A percentile compares a stretch with the other conserved stretches of the same genome.
phyloP scores from a whole-genome alignment of 2,329 filamentous ascomycete genomes.

The Chaetomium olivaceum region DNA sequence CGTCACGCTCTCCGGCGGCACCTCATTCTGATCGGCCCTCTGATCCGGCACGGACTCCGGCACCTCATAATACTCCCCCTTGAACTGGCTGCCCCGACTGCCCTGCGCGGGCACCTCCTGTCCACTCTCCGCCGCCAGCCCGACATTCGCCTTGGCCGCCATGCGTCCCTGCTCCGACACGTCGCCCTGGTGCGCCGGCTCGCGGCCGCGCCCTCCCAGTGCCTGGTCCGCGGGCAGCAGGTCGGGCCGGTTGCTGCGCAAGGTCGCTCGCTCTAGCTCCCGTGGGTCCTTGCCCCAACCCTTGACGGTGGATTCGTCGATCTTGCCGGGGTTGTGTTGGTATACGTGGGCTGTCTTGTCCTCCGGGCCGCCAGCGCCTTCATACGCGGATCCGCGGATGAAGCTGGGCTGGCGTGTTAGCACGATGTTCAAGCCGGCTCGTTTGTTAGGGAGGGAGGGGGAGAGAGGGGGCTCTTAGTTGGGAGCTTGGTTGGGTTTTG shows the following conservation, averaged over 20 bases:
- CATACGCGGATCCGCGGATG: slow-evolving; percentile 47
- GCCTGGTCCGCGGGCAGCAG: slow-evolving; percentile 27
- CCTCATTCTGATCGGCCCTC: slow-evolving; percentile 44
- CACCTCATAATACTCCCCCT: slow-evolving; percentile 44
- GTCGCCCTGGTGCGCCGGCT: slow-evolving; percentile 29
- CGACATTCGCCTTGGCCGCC: slow-evolving; percentile 44
- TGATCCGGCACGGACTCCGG: slow-evolving; percentile 47
- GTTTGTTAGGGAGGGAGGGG: too few species aligned
- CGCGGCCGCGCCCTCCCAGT: slow-evolving; percentile 27
- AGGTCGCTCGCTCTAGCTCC: slow-evolving; percentile 5
- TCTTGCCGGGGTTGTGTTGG: slow-evolving; percentile 21
- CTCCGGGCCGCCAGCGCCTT: slow-evolving; percentile 46
- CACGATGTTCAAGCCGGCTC: too few species aligned
- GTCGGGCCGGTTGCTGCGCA: slow-evolving; percentile 14
- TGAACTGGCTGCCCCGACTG: slow-evolving; percentile 41
- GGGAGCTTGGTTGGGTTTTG: too few species aligned
- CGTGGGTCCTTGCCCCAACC: slow-evolving; percentile 20
- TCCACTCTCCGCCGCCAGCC: slow-evolving; percentile 35
- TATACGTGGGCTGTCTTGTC: slow-evolving; percentile 39
- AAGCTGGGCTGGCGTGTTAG: slow-evolving; percentile 37
- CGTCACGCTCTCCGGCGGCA: slow-evolving; percentile 45
- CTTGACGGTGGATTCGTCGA: slow-evolving; percentile 24
- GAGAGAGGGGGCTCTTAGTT: neutral
- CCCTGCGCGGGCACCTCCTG: slow-evolving; percentile 33
- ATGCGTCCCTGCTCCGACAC: slow-evolving; percentile 41